Conservation (phyloP, 805 yeast species). For the Hagleromyces aurorensis region DNA sequence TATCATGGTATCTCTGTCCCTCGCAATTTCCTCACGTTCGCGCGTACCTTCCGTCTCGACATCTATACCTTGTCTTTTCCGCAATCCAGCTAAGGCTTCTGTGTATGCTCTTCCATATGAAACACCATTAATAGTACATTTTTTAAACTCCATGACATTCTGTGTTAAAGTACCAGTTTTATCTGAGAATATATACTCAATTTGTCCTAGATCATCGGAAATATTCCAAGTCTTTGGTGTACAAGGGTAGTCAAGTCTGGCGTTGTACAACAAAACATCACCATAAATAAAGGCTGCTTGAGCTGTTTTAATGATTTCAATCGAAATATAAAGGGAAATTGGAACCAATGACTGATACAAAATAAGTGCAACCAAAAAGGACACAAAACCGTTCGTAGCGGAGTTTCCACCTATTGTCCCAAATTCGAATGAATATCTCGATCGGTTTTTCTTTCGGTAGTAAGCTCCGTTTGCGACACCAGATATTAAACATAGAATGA, state of each 20-base stretch:
- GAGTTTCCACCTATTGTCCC: slow-evolving; percentile 63
- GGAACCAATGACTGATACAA: slow-evolving; percentile 77
- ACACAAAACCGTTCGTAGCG: slow-evolving; percentile 58
- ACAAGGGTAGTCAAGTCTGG: slow-evolving; percentile 66
- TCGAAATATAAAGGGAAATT: slow-evolving; percentile 71
- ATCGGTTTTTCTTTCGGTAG: slow-evolving; percentile 39
- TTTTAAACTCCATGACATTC: slow-evolving; percentile 79
- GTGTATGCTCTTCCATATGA: slow-evolving; percentile 76
- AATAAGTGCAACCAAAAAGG: slow-evolving; percentile 69
- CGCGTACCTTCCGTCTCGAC: slow-evolving; percentile 50
- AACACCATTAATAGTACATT: slow-evolving; percentile 66
- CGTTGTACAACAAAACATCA: slow-evolving; percentile 65
- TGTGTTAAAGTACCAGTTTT: slow-evolving; percentile 82
- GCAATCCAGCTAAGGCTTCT: slow-evolving; percentile 71
- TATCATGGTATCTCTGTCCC: slow-evolving; percentile 56
- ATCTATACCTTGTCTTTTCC: slow-evolving; percentile 71
- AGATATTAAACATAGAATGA: slow-evolving; percentile 58
- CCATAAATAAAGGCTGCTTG: slow-evolving; percentile 77
- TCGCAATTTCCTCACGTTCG: slow-evolving; percentile 46
- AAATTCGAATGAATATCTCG: slow-evolving; percentile 60
- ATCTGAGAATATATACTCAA: slow-evolving; percentile 77
- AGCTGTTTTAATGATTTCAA: slow-evolving; percentile 74
- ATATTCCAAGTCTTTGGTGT: slow-evolving; percentile 81
- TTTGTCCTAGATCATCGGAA: slow-evolving; percentile 79
- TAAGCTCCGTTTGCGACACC: slow-evolving; percentile 66